Percentiles rank a stretch among this genome's conserved stretches.
phyloP scores from a whole-genome alignment of 768 basidiomycete genomes.

The Amanita inopinata region DNA sequence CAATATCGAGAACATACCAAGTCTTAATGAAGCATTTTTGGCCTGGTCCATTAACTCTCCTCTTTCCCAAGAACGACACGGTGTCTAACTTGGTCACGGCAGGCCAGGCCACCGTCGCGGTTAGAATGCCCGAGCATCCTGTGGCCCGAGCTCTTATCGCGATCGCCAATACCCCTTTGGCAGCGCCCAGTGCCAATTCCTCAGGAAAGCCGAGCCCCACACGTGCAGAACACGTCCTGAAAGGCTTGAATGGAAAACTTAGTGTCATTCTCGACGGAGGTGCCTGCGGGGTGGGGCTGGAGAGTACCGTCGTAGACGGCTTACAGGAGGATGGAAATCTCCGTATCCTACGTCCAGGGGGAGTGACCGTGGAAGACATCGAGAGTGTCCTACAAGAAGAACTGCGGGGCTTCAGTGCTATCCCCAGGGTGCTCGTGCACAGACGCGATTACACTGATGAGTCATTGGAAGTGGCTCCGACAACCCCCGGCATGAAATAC shows the following conservation, averaged over 20 bases:
- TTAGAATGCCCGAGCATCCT: slow-evolving; percentile 92
- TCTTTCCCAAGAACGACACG: slow-evolving; percentile 69
- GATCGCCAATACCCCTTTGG: slow-evolving; percentile 62
- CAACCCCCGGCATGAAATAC: slow-evolving; percentile 99
- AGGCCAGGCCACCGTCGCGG: slow-evolving; percentile 69
- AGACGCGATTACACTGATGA: slow-evolving; percentile 67
- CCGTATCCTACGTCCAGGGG: slow-evolving; percentile 84
- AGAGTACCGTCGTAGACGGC: slow-evolving; percentile 94
- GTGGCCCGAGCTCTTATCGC: slow-evolving; percentile 87
- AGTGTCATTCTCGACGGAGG: slow-evolving; percentile 88
- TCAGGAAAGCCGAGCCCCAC: slow-evolving; percentile 95
- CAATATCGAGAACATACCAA: slow-evolving; percentile 54
- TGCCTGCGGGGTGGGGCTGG: slow-evolving; percentile 78
- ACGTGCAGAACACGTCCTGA: slow-evolving; percentile 70
- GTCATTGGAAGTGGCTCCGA: slow-evolving; percentile 67
- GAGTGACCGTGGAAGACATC: slow-evolving; percentile 85
- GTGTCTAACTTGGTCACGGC: slow-evolving; percentile 78
- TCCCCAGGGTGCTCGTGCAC: slow-evolving; percentile 69
- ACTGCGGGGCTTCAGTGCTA: slow-evolving; percentile 17
- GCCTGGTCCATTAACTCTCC: slow-evolving; percentile 89
- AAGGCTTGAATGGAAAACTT: slow-evolving; percentile 70
- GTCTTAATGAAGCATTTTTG: slow-evolving; percentile 78
- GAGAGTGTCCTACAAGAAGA: slow-evolving; percentile 44
- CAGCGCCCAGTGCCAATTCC: slow-evolving; percentile 92
- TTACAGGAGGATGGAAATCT: slow-evolving; percentile 65